Base-by-base conservation (phyloP, 352 stramenopile genomes). In the Phytophthora colocasiae region DNA sequence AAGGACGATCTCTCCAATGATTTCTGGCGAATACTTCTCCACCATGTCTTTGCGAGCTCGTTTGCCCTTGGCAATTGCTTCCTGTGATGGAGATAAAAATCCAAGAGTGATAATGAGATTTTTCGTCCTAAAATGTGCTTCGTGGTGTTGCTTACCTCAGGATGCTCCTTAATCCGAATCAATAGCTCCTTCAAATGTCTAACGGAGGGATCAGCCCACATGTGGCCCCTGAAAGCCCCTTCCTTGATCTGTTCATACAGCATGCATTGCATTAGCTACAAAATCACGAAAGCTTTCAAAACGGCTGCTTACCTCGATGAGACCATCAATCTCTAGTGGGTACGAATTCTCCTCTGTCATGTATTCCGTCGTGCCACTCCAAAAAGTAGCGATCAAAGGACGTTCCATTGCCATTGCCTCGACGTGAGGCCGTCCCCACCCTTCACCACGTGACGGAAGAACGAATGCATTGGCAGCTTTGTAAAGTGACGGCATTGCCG, bases 351-450 rank as follows among this genome's bases (percentile, higher is more conserved):
- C 73, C 17, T 91, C 64, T 1, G 86, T 96, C 88, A 97, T 96
- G 64, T 91, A 97, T 53, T 96, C 89, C 4, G 88, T 95, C 1
- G 87, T 89, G 10, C 94, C 94, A 52, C 87, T 97, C 89, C 91
- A 98, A 63, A 95, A 97, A 8, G 92, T 98, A 14, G 92, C 90
- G 32, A 98, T 95, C 4, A 98, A 72, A 12, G 92, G 90, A 24
- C 92, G 63, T 6, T 78, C 92, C 87, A 97, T 98, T 3, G 90
- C 79, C 95, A 98, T 98, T 7, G 94, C 93, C 58, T 98, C 95
- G 1, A 97, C 90, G 58, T 98, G 91, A 12, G 93, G 93, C 14
- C 95, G 83, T 4, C 95, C 93, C 95, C 94, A 98, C 29, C 95
- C 93, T 81, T 98, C 95, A n/a, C 95, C 95, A 48, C 93, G 75